These are phyloP conservation scores for Bigelowiella natans DNA, from an alignment of 78 protist species.

Conservation along the genomic window DNA sequence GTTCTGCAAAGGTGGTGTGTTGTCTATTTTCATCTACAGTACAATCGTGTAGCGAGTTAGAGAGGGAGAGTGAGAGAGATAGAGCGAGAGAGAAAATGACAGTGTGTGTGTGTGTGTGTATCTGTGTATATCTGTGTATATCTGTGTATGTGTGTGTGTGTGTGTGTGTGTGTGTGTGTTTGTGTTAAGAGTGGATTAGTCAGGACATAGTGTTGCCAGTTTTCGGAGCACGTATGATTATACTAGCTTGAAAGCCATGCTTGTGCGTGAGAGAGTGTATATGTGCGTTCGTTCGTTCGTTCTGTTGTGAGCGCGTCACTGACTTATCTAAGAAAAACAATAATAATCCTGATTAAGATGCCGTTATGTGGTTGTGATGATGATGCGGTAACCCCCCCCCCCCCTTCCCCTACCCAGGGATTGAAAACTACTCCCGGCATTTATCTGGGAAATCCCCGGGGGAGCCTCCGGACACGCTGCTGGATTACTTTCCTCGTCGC, in stretches of 20 bases:
- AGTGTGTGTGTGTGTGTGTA: neutral
- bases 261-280: neutral
- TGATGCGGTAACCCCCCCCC: too few species aligned
- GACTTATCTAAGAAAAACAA: too few species aligned
- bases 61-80: too few species aligned
- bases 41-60: too few species aligned
- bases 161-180: neutral
- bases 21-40: too few species aligned
- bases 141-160: neutral
- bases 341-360: too few species aligned
- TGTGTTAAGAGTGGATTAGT: neutral
- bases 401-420: neutral
- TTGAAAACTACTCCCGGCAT: neutral
- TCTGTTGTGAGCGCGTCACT: too few species aligned
- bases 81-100: too few species aligned
- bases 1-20: too few species aligned
- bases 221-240: neutral
- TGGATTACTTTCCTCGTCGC: neutral
- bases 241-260: neutral
- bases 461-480: neutral
- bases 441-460: neutral
- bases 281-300: neutral
- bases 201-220: neutral
- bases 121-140: neutral
- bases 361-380: too few species aligned